Conservation (phyloP, 1,284 basidiomycete species). For the Fereydounia khargensis region DNA sequence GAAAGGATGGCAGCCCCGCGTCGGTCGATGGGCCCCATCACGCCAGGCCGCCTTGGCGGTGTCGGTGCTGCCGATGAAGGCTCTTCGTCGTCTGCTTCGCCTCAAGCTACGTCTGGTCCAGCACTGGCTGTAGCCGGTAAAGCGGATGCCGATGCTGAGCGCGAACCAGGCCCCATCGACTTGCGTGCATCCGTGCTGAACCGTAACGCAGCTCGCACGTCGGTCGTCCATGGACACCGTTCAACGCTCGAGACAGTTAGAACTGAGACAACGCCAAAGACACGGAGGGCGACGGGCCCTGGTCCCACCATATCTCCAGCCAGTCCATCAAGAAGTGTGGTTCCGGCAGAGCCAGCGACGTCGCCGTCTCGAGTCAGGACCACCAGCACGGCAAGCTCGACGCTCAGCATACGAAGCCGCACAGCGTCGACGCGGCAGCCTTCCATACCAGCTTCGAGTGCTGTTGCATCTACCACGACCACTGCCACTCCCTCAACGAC, state of each 20-base stretch:
- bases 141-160: slow-evolving; percentile 18
- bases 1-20: no score
- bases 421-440: neutral
- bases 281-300: no score
- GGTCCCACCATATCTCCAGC: no score
- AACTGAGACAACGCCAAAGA: no score
- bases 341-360: neutral
- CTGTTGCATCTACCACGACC: neutral
- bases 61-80: no score
- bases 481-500: neutral
- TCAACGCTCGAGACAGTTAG: slow-evolving; percentile 2
- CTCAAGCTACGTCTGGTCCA: slow-evolving; percentile 1
- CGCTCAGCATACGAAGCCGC: neutral
- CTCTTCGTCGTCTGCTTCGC: slow-evolving; percentile 2
- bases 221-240: slow-evolving; percentile 23
- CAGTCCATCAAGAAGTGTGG: no score
- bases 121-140: no score
- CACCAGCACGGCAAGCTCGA: slow-evolving; percentile 1
- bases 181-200: slow-evolving; percentile 48
- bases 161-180: slow-evolving; percentile 42
- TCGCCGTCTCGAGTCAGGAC: no score
- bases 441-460: no score
- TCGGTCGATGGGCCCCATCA: no score
- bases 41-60: no score
- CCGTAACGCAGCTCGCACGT: slow-evolving; percentile 39